Evolutionary conservation across 75 land plant genomes (phyloP).

Genomic region (Chamaecyparis obtusa): DNA sequence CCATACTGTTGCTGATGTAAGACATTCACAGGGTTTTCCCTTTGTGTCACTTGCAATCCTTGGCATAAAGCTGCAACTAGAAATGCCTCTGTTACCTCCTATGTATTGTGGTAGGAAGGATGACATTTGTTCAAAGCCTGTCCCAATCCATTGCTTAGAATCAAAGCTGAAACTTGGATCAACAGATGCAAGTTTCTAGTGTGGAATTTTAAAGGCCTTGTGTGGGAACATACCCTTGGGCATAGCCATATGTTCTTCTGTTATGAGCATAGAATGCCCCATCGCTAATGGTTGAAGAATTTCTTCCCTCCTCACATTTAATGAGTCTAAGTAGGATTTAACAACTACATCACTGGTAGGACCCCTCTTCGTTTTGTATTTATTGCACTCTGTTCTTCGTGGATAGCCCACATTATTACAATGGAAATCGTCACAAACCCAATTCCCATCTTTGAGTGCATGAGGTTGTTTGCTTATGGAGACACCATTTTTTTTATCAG

Average conservation of each 20-base stretch:
- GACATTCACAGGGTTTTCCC: no score
- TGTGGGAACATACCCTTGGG: constrained; percentile 21
- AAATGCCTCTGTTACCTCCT: constrained; percentile 24
- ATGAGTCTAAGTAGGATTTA: constrained; percentile 36
- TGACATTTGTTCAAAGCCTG: constrained; percentile 18
- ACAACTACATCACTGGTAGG: constrained; percentile 42
- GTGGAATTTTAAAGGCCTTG: constrained; percentile 4
- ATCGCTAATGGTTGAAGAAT: not conserved
- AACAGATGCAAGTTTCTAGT: constrained; percentile 14
- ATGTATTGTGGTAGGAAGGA: constrained; percentile 23
- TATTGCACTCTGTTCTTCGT: constrained; percentile 43
- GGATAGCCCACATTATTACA: constrained; percentile 44
- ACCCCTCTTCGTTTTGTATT: constrained; percentile 36
- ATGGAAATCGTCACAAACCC: constrained; percentile 41
- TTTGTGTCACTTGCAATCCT: no score
- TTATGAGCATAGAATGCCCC: not conserved
- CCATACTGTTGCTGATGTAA: no score
- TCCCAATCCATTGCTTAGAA: constrained; percentile 29
- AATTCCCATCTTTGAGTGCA: constrained; percentile 39
- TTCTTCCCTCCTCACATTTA: constrained; percentile 23
- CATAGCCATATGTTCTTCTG: constrained; percentile 11
- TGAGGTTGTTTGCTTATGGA: constrained; percentile 37
- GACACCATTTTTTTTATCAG: constrained; percentile 25
- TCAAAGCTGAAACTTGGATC: constrained; percentile 10
- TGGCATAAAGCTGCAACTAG: constrained; percentile 23